Evolutionary conservation across 1,284 basidiomycete genomes (phyloP), one percentile per base, ranked within the genome.

Genomic region (Moniliella sp.): DNA sequence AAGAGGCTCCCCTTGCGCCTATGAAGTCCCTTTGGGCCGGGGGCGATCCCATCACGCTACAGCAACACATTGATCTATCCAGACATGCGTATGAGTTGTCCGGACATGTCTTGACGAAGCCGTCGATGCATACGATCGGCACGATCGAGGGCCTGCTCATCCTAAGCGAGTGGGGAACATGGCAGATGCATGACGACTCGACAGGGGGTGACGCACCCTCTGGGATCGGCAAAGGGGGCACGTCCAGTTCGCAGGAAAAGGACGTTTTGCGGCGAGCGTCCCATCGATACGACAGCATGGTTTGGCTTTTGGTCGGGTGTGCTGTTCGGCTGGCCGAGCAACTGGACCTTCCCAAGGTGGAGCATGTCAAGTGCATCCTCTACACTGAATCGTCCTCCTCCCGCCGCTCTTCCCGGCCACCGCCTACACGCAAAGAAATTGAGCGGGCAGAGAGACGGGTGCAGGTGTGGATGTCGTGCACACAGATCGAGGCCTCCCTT

Each of bases 101-200:
- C 33, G 45, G 46, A 23, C 36, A 41, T 1, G 40, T 40, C 9
- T 43, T 48, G 30, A 43, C 45, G 27, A 21, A 43, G 18, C 43
- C 43, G 5, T 35, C 35, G n/a, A 37, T 43, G 3, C 43, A 45
- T 19, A 45, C 46, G 7, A 45, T 48, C 13, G 46, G 46, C 10
- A 45, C 40, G 17, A 42, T 48, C 21, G 46, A 48, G 25, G 46
- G 43, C 4, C 31, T 48, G 9, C 43, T 48, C 13, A 45, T 48
- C 18, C 37, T 48, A 13, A 43, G 43, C 27, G 46, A 48, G 16
- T 48, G 46, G 46, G 40, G 43, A 1, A 48, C 46, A 7, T 23
- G 21, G 21, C 8, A n/a, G 21, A 29, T 48, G 14, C 42, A 48
- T 16, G 17, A 43, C n/a, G 14, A 40, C 45, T n/a, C n/a, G n/a